Evolutionary conservation across 768 basidiomycete genomes (phyloP).

Genomic region (Boletellus ananas): DNA sequence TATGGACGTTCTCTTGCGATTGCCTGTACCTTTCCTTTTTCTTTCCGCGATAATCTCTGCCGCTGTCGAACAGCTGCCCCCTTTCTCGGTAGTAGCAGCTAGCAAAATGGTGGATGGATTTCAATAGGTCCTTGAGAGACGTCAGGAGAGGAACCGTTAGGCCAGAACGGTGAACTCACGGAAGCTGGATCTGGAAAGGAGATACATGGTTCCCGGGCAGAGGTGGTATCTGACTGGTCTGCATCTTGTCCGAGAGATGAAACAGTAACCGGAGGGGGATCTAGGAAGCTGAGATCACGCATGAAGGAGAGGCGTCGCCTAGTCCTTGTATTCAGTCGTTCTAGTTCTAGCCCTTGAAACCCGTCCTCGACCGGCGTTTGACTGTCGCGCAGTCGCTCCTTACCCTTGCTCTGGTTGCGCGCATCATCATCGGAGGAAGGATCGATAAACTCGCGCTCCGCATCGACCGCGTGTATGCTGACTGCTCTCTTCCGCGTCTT

Average conservation of each 20-base stretch:
- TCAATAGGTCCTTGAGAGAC: constrained; percentile 45
- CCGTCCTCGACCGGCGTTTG: constrained; percentile 4
- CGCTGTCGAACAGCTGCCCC: constrained; percentile 53
- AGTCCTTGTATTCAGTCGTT: constrained; percentile 22
- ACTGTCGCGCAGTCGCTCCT: constrained; percentile 20
- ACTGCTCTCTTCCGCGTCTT: constrained; percentile 32
- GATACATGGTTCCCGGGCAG: constrained; percentile 9
- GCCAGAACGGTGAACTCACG: constrained; percentile 33
- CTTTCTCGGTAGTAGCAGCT: constrained; percentile 57
- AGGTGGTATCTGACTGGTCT: constrained; percentile 2
- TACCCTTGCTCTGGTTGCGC: constrained; percentile 20
- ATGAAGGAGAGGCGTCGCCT: constrained; percentile 45
- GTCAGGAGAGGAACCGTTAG: constrained; percentile 8
- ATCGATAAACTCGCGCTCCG: constrained; percentile 23
- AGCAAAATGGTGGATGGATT: constrained; percentile 49
- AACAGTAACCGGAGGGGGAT: constrained; percentile 22
- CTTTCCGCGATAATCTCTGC: constrained; percentile 43
- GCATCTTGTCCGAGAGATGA: constrained; percentile 10
- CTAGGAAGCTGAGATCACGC: constrained; percentile 54
- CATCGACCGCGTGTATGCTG: constrained; percentile 19
- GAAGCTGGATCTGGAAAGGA: constrained; percentile 43
- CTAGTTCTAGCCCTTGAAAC: constrained; percentile 11
- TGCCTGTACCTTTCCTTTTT: constrained; percentile 32
- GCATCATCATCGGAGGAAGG: constrained; percentile 18
- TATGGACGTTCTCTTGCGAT: constrained; percentile 20